A percentile compares a stretch with the other conserved stretches of the same genome.
Conservation (phyloP, 139 green algal genomes). For the Pleodorina starrii region DNA sequence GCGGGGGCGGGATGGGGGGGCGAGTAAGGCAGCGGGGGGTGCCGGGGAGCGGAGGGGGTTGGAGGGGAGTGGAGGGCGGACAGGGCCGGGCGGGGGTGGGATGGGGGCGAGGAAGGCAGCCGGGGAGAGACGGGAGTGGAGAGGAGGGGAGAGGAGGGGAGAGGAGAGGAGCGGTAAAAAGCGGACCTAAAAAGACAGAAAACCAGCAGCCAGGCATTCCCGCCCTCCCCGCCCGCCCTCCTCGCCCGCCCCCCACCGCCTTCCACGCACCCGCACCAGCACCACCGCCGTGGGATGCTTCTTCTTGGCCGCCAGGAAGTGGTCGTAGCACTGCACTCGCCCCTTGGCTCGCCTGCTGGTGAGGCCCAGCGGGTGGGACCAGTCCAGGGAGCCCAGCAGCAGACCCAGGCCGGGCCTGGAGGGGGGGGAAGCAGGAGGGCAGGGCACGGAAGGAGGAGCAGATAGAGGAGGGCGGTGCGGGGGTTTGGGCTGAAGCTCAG, state of each 20-base stretch:
- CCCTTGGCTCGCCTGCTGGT: background rate
- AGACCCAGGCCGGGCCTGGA: conserved; percentile 21
- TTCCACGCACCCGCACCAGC: conserved; percentile 26
- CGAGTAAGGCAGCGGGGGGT: background rate
- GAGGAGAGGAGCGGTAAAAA: too few species aligned
- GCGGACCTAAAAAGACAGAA: too few species aligned
- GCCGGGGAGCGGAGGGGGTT: too few species aligned
- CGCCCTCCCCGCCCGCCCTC: background rate
- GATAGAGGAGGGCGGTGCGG: background rate
- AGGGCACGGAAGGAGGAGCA: background rate
- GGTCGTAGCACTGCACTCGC: conserved; percentile 25
- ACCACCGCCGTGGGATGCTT: conserved; percentile 23
- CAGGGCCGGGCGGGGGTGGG: too few species aligned
- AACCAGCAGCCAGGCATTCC: too few species aligned
- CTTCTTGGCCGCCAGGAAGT: conserved; percentile 41
- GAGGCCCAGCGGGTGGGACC: conserved; percentile 30
- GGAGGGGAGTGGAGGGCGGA: too few species aligned
- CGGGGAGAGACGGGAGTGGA: too few species aligned
- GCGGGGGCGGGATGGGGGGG: background rate
- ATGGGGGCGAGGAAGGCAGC: too few species aligned
- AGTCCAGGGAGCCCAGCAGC: conserved; percentile 19
- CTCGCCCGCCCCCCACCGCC: background rate
- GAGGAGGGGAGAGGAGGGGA: too few species aligned
- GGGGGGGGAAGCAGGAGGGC: background rate
- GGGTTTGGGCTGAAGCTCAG: too few species aligned